Base-by-base conservation (phyloP, 768 basidiomycete genomes). In the Lactifluus piperatus region DNA sequence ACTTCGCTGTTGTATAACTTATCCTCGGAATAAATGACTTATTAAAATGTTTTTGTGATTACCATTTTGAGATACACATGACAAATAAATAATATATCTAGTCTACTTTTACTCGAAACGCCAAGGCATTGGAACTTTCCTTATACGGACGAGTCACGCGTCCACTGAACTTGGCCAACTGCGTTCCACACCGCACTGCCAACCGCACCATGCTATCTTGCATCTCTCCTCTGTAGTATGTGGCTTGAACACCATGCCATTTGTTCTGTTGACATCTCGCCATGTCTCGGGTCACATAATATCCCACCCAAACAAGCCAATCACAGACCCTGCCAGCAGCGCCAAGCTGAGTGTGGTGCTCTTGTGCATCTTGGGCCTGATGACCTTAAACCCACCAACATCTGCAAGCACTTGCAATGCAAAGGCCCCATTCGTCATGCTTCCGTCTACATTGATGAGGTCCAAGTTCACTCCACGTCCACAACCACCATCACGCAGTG, bases 291-390 rank as follows among this genome's bases (percentile, higher is more conserved):
- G 94, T 37, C 83, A 80, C 47, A 73, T 76, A 54, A 98, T 73
- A 71, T 98, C 85, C 97, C 97, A 98, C 49, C 93, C 95, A 67
- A 90, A 94, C 24, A 97, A 76, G 6, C 79, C 75, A 51, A 98
- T 79, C 2, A 97, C 93, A 37, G 88, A 81, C 27, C 90, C 97
- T 16, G 97, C 97, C 30, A 97, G 83, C 55, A 99, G 76, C 24
- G 97, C 97, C 9, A 94, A 91, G 20, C 97, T 97, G 50, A 99
- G 78, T 2, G 97, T 97, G 16, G 97, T 99, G 2, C 69, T 91
- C 91, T 99, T 97, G 70, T 94, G 77, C 97, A 99, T 99, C 68
- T 91, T 85, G 11, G 95, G 97, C 55, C 97, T 79, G 58, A 94
- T 76, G 62, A 99, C 91, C 29, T 82, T 83, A 73, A 97, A 94